Conservation (phyloP, 1,284 basidiomycete species). For the Sparassis latifolia region DNA sequence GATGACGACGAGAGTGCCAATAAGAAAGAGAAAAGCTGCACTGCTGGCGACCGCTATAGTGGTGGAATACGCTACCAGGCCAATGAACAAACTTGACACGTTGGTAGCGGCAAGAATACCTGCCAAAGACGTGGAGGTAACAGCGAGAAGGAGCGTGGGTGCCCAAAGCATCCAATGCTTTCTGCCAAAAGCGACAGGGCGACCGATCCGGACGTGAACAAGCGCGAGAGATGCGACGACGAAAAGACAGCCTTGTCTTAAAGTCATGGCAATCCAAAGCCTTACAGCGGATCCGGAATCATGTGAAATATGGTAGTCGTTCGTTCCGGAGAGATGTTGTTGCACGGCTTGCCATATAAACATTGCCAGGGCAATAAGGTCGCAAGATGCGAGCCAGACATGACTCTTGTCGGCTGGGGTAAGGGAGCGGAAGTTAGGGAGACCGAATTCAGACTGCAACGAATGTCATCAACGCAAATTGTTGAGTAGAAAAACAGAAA, state of each 20-base stretch:
- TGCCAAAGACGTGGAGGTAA: conserved; percentile 50
- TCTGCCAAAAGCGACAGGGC: conserved; percentile 55
- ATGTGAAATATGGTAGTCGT: conserved; percentile 34
- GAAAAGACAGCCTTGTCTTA: conserved; percentile 60
- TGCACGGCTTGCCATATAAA: conserved; percentile 60
- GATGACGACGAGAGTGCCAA: conserved; percentile 54
- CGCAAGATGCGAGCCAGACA: conserved; percentile 61
- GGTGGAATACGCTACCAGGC: conserved; percentile 50
- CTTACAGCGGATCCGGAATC: conserved; percentile 47
- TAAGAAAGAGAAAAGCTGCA: conserved; percentile 45
- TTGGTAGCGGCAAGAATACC: conserved; percentile 50
- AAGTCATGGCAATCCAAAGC: conserved; percentile 56
- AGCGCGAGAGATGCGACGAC: conserved; percentile 54
- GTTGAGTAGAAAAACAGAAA: conserved; percentile 16
- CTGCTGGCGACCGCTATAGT: conserved; percentile 45
- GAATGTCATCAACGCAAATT: conserved; percentile 8
- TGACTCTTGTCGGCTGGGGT: conserved; percentile 63
- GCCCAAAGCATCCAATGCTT: conserved; percentile 67
- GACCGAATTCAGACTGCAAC: conserved; percentile 58
- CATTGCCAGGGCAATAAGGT: conserved; percentile 49
- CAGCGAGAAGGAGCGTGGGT: conserved; percentile 46
- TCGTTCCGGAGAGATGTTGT: conserved; percentile 42
- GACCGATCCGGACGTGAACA: conserved; percentile 61
- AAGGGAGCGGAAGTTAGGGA: conserved; percentile 58
- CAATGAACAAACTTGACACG: conserved; percentile 50